These are phyloP conservation scores for Neoscytalidium dimidiatum DNA, from an alignment of 2,329 filamentous ascomycete genomes.

Conservation along the genomic window DNA sequence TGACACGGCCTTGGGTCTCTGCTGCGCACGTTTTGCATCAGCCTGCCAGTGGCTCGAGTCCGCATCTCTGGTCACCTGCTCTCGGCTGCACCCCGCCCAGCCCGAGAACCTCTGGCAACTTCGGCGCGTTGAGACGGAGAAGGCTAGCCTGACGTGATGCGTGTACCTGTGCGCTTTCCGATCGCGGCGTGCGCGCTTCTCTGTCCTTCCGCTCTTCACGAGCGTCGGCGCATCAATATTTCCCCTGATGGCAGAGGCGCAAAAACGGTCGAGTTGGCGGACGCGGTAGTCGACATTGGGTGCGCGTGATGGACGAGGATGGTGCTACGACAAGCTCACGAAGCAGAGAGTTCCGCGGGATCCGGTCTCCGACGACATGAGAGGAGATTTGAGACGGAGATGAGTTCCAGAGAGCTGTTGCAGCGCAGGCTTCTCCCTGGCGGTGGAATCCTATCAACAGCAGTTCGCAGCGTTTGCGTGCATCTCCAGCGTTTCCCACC, in stretches of 20 bases:
- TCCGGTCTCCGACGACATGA: not conserved
- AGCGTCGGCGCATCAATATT: not conserved
- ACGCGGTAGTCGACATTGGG: not conserved
- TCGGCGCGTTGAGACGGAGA: not conserved
- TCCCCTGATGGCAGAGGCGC: not conserved
- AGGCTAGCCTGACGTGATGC: slow-evolving; percentile 12
- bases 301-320: not conserved
- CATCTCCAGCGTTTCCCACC: not conserved
- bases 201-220: not conserved
- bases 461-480: not conserved
- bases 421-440: not conserved
- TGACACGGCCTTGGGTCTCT: not conserved
- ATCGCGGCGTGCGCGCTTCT: not conserved
- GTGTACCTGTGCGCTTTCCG: slow-evolving; percentile 10
- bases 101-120: slow-evolving; percentile 3
- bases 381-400: not conserved
- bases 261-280: not conserved
- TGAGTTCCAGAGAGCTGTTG: not conserved
- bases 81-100: slow-evolving; percentile 12
- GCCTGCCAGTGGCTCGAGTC: slow-evolving; percentile 17
- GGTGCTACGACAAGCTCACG: not conserved
- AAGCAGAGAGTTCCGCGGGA: not conserved
- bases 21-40: slow-evolving; percentile 18
- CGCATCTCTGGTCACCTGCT: slow-evolving; percentile 16
- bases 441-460: not conserved